Base-by-base conservation (phyloP, 202 grass and related monocot genomes). In the Zoysia matrella region DNA sequence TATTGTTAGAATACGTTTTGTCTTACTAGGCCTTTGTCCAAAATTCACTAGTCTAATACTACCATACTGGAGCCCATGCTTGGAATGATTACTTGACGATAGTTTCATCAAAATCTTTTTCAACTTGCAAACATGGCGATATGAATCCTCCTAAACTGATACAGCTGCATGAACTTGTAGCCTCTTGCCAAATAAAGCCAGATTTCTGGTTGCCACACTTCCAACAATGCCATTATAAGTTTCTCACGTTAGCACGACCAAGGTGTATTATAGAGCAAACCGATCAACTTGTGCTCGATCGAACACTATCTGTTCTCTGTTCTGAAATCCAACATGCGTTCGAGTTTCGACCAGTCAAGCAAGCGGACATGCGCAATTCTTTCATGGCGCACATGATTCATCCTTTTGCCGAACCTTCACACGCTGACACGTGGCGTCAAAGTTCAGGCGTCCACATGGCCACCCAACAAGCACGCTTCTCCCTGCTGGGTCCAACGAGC, bases 321-420 rank as follows among this genome's bases (percentile, higher is more conserved):
- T 10, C 42, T 15, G 47, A 36, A 47, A 12, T 15, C 16, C 49
- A 12, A n/a, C 8, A 67, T 36, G 49, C 40, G 8, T 36, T 36
- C 30, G 30, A 36, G 30, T 36, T 41, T 56, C n/a, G 49, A 47
- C 11, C 50, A 53, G 13, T 40, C 14, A 5, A 52, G 18, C 22
- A 8, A 67, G 15, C 13, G 42, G 46, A 4, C 39, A 22, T 52
- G 49, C 49, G 7, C 14, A 42, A 36, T 46, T 54, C 6, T 4
- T 50, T 14, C 6, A 58, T 47, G 82, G 82, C 53, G 49, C 47
- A 11, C 39, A 11, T n/a, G 71, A 47, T 47, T 69, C 69, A 22
- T 44, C 22, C 57, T 50, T 12, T 1, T 30, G 51, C 40, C 3
- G 15, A 30, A 7, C 7, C 8, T 8, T 45, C 7, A 4, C 8